phyloP scores from a whole-genome alignment of 805 yeast genomes.

The Saccharomyces jurei region DNA sequence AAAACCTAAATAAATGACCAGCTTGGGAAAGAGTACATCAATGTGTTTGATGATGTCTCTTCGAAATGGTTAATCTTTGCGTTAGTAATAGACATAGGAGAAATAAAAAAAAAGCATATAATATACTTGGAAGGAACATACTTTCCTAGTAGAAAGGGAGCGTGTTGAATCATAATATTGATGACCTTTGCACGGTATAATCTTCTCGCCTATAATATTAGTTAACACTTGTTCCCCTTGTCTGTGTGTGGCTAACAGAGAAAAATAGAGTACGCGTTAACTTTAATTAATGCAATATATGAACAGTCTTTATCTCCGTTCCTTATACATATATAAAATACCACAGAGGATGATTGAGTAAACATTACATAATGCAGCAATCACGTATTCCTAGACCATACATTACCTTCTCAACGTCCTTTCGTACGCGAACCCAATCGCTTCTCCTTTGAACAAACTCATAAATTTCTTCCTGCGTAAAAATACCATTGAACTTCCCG shows the following conservation, averaged over 20 bases:
- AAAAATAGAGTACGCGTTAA: background rate
- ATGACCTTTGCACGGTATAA: background rate
- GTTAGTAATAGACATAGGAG: slow-evolving; percentile 6
- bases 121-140: slow-evolving; percentile 11
- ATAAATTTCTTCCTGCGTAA: slow-evolving; percentile 88
- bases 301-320: background rate
- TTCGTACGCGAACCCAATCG: slow-evolving; percentile 74
- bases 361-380: slow-evolving; percentile 47
- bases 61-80: slow-evolving; percentile 2
- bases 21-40: background rate
- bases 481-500: slow-evolving; percentile 78
- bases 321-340: no score
- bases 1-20: slow-evolving; percentile 27
- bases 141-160: slow-evolving; percentile 41
- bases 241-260: background rate
- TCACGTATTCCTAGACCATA: slow-evolving; percentile 82
- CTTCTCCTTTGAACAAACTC: slow-evolving; percentile 81
- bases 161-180: background rate
- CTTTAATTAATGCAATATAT: background rate
- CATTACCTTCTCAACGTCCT: slow-evolving; percentile 87
- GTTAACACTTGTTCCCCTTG: background rate
- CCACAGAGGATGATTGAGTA: background rate
- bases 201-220: background rate
- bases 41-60: slow-evolving; percentile 1
- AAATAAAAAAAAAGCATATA: background rate